These are phyloP conservation scores for Plectosphaerella cucumerina DNA, from an alignment of 2,329 filamentous ascomycete genomes.

Conservation along the genomic window DNA sequence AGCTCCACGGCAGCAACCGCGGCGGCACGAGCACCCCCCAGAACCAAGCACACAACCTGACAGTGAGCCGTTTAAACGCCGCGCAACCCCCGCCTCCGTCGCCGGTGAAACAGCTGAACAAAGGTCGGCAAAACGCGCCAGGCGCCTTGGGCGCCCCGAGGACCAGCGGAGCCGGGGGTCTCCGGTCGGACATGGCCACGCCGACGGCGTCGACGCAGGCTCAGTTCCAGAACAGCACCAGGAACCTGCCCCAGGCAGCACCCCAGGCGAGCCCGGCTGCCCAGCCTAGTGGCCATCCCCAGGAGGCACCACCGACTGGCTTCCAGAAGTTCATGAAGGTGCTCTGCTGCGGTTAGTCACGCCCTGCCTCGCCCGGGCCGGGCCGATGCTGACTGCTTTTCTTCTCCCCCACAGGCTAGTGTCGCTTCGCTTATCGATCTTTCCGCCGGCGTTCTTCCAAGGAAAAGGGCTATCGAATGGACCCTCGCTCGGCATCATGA, in stretches of 20 bases:
- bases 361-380: too few relatives aligned
- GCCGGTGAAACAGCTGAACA: conserved; percentile 76
- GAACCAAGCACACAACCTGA: conserved; percentile 61
- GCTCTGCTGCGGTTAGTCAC: conserved; percentile 71
- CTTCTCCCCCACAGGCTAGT: conserved; percentile 7
- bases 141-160: conserved; percentile 71
- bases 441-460: conserved; percentile 7
- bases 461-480: conserved; percentile 4
- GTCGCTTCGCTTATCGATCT: neutral
- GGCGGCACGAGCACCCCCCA: conserved; percentile 62
- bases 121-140: conserved; percentile 73
- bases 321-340: conserved; percentile 92
- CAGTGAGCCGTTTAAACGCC: conserved; percentile 88
- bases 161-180: conserved; percentile 68
- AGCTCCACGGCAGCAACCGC: conserved; percentile 72
- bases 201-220: conserved; percentile 90
- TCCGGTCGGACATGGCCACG: conserved; percentile 70
- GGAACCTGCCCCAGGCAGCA: conserved; percentile 70
- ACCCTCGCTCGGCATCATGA: neutral
- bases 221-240: conserved; percentile 93
- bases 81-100: conserved; percentile 85
- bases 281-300: conserved; percentile 48
- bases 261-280: conserved; percentile 58
- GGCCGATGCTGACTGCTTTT: conserved; percentile 2
- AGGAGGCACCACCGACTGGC: conserved; percentile 72